Percentiles rank a stretch among this genome's conserved stretches.
Conservation (phyloP, 2,329 filamentous ascomycete genomes). For the Trichoderma oligosporum region DNA sequence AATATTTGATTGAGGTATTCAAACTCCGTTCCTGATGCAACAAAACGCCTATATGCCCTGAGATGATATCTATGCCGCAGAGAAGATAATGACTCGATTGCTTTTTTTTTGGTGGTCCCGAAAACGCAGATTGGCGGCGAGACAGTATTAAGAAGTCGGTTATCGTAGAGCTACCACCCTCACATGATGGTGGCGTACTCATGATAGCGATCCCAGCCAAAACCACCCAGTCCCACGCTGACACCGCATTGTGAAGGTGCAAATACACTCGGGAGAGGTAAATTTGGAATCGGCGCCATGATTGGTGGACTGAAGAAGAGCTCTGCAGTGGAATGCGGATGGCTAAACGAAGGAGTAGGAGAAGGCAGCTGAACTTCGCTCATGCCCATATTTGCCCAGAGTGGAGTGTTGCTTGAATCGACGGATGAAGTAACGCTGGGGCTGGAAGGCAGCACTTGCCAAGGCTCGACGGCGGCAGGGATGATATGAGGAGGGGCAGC, state of each 20-base stretch:
- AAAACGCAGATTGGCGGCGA: constrained; percentile 21
- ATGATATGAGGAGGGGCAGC: constrained; percentile 60
- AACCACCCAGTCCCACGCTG: constrained; percentile 53
- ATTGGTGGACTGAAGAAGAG: constrained; percentile 79
- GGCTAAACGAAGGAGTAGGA: constrained; percentile 72
- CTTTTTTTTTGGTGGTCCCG: constrained; percentile 13
- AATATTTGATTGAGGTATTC: constrained; percentile 35
- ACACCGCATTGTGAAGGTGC: constrained; percentile 75
- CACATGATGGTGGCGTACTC: constrained; percentile 87
- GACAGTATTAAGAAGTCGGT: constrained; percentile 43
- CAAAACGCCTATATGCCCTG: constrained; percentile 40
- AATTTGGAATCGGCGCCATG: constrained; percentile 67
- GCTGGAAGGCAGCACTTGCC: constrained; percentile 88
- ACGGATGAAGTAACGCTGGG: constrained; percentile 70
- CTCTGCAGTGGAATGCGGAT: constrained; percentile 66
- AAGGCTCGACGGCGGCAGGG: constrained; percentile 69
- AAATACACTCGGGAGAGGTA: constrained; percentile 84
- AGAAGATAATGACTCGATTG: constrained; percentile 32
- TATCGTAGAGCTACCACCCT: constrained; percentile 56
- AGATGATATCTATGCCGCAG: constrained; percentile 38
- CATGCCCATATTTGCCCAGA: constrained; percentile 78
- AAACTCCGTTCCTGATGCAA: constrained; percentile 44
- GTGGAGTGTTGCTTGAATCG: constrained; percentile 64
- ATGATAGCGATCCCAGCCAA: constrained; percentile 82
- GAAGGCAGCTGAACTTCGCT: constrained; percentile 72